Conservation (phyloP, 306 rosid species). For the Benincasa hispida region DNA sequence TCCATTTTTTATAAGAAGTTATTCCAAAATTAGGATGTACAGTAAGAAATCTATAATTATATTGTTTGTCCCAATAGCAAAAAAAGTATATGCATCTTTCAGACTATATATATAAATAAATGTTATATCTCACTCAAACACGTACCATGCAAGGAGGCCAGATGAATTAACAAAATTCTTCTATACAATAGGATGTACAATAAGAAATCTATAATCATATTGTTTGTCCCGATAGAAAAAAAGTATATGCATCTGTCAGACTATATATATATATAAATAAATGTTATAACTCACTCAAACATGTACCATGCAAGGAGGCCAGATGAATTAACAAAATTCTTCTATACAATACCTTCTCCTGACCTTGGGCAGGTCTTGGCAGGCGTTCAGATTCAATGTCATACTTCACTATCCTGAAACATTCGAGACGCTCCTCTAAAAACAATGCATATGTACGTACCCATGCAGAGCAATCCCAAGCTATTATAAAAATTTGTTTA, state of each 20-base stretch:
- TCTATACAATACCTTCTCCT: slow-evolving; percentile 58
- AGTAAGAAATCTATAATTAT: not conserved
- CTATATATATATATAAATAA: not conserved
- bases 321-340: not conserved
- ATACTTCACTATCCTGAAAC: slow-evolving; percentile 81
- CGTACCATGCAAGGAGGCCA: not conserved
- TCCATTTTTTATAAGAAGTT: too few species aligned
- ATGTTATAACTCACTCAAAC: not conserved
- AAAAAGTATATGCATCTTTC: not conserved
- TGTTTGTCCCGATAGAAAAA: not conserved
- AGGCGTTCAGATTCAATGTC: slow-evolving; percentile 95
- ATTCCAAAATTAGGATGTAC: not conserved
- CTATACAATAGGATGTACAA: slow-evolving; percentile 3
- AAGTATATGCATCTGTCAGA: not conserved
- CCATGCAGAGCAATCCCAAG: slow-evolving; percentile 99
- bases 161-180: not conserved
- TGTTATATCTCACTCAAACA: not conserved
- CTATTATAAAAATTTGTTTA: slow-evolving; percentile 24
- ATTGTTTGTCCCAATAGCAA: not conserved
- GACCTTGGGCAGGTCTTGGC: slow-evolving; percentile 79
- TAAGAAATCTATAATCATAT: not conserved
- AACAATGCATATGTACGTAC: slow-evolving; percentile 95
- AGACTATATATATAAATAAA: not conserved
- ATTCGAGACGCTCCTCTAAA: slow-evolving; percentile 98
- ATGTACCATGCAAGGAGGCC: not conserved